A percentile compares a stretch with the other conserved stretches of the same genome.
phyloP scores from a whole-genome alignment of 768 basidiomycete species.

The Dendrothele bispora region DNA sequence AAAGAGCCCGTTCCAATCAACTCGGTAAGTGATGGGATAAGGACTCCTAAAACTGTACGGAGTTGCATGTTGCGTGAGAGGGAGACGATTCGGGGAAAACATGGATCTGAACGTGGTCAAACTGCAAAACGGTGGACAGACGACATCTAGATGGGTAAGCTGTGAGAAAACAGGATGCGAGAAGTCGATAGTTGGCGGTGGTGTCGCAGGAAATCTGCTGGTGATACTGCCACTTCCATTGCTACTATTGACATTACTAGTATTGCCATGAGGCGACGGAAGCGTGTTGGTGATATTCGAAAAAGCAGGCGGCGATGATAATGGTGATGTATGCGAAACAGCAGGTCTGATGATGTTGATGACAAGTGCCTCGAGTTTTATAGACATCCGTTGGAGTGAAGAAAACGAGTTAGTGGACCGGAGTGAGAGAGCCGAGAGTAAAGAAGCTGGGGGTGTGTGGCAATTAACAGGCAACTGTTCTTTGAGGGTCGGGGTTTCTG shows the following conservation, averaged over 20 bases:
- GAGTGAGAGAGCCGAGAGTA: conserved; percentile 1
- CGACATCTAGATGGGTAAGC: conserved; percentile 30
- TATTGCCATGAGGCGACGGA: too few relatives aligned
- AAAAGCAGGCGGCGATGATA: too few relatives aligned
- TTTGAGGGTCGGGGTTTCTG: not conserved
- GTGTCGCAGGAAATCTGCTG: not conserved
- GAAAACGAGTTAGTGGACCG: too few relatives aligned
- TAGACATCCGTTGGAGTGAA: conserved; percentile 16
- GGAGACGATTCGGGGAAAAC: too few relatives aligned
- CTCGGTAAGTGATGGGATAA: too few relatives aligned
- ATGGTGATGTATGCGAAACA: too few relatives aligned
- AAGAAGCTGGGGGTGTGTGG: not conserved
- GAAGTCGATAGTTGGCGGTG: too few relatives aligned
- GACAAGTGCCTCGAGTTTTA: conserved; percentile 21
- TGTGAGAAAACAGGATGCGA: conserved; percentile 17
- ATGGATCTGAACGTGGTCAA: too few relatives aligned
- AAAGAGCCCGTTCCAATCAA: conserved; percentile 26
- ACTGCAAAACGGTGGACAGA: conserved; percentile 28
- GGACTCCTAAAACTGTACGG: not conserved
- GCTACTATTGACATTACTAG: too few relatives aligned
- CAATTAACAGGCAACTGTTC: conserved; percentile 8
- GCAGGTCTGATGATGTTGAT: too few relatives aligned
- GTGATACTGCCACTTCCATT: conserved; percentile 7
- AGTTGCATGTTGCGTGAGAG: too few relatives aligned
- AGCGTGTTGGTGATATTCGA: not conserved